phyloP scores from a whole-genome alignment of 331 rosid genomes.

The Phaseolus coccineus region DNA sequence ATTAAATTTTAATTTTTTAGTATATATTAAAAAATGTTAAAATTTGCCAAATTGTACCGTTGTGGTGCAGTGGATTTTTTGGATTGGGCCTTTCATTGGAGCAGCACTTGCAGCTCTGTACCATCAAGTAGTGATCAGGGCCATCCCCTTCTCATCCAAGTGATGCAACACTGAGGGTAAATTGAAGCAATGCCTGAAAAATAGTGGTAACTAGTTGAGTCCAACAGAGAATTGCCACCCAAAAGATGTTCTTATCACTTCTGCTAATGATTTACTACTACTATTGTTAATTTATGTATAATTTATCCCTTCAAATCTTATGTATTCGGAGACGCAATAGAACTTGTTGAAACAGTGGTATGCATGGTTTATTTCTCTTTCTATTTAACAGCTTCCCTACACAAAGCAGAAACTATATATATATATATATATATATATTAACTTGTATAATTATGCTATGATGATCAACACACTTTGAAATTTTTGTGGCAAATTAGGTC shows the following conservation, averaged over 20 bases:
- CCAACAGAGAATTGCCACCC: neutral
- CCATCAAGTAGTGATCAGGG: conserved; percentile 62
- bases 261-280: conserved; percentile 11
- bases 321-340: conserved; percentile 3
- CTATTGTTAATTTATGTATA: neutral
- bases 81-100: conserved; percentile 47
- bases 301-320: neutral
- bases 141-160: conserved; percentile 65
- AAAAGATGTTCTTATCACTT: neutral
- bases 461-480: too few relatives aligned
- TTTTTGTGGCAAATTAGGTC: too few relatives aligned
- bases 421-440: too few relatives aligned
- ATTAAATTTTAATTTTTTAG: too few relatives aligned
- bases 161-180: conserved; percentile 38
- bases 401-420: too few relatives aligned
- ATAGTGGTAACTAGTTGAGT: conserved; percentile 1
- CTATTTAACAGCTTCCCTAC: neutral
- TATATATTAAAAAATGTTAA: too few relatives aligned
- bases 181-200: conserved; percentile 26
- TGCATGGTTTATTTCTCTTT: neutral
- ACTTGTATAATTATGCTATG: too few relatives aligned
- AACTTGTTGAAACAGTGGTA: neutral
- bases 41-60: too few relatives aligned
- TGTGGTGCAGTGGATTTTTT: conserved; percentile 50
- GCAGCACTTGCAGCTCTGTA: conserved; percentile 50